These are phyloP conservation scores for Seiridium cupressi DNA, from an alignment of 2,329 filamentous ascomycete species.

Conservation along the genomic window DNA sequence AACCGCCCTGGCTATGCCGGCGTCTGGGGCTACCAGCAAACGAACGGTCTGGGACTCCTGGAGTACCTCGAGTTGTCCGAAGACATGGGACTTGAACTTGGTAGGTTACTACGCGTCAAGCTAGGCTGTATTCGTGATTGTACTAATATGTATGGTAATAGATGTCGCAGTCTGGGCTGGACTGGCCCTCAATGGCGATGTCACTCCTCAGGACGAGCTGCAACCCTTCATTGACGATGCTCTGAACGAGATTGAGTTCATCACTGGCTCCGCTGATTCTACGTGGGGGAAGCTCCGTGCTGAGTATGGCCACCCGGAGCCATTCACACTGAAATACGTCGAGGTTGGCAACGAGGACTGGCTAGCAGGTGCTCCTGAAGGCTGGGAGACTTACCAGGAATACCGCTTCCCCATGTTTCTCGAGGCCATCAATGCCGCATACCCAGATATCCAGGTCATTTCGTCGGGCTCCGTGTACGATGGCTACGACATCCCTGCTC, in stretches of 20 bases:
- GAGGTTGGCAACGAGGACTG: conserved; percentile 70
- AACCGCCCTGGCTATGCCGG: conserved; percentile 54
- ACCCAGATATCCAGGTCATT: conserved; percentile 58
- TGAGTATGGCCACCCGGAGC: conserved; percentile 57
- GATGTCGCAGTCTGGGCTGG: conserved; percentile 59
- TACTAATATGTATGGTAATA: conserved; percentile 7
- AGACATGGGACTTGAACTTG: conserved; percentile 56
- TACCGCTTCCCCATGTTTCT: conserved; percentile 60
- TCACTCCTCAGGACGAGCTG: conserved; percentile 50
- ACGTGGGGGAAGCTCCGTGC: conserved; percentile 58
- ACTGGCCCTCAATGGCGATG: conserved; percentile 51
- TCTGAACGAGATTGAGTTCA: conserved; percentile 62
- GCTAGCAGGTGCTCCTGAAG: conserved; percentile 46
- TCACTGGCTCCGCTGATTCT: conserved; percentile 51
- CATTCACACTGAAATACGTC: conserved; percentile 59
- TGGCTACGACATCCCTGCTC: conserved; percentile 37
- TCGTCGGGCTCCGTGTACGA: conserved; percentile 46
- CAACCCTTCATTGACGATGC: conserved; percentile 57
- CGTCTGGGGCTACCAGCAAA: conserved; percentile 61
- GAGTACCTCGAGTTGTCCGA: conserved; percentile 63
- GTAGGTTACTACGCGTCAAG: conserved; percentile 24
- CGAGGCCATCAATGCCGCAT: conserved; percentile 53
- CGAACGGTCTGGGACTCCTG: conserved; percentile 59
- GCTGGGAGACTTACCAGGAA: conserved; percentile 48
- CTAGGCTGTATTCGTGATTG: background rate